phyloP scores from a whole-genome alignment of 345 rosid genomes.

The Anastatica hierochuntica region DNA sequence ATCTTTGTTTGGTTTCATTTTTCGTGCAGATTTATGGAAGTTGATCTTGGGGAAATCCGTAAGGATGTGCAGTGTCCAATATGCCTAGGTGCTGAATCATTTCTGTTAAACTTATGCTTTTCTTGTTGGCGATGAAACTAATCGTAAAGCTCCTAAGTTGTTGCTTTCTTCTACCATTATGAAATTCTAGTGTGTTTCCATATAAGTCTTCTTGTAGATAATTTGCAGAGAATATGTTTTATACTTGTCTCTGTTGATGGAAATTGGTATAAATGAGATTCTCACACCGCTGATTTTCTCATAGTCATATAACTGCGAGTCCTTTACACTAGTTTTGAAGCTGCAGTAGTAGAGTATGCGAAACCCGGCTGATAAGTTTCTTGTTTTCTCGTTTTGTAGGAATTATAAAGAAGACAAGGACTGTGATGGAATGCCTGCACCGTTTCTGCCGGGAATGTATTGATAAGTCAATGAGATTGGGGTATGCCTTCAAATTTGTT shows the following conservation, averaged over 20 bases:
- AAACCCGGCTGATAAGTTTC: not conserved
- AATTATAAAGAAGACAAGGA: conserved; percentile 71
- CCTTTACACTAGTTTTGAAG: too few species aligned
- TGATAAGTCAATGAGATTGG: conserved; percentile 73
- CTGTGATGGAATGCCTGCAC: conserved; percentile 83
- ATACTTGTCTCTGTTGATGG: not conserved
- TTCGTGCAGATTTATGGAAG: conserved; percentile 34
- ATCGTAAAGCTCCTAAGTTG: not conserved
- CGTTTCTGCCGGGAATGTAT: conserved; percentile 86
- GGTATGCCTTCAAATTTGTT: conserved; percentile 29
- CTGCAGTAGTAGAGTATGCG: not conserved
- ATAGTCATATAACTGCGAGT: too few species aligned
- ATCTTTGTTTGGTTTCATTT: conserved; percentile 2
- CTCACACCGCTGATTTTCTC: too few species aligned
- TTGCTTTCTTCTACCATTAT: too few species aligned
- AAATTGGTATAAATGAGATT: not conserved
- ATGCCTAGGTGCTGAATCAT: conserved; percentile 44
- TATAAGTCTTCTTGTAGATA: not conserved
- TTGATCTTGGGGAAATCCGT: conserved; percentile 50
- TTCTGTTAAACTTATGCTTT: not conserved
- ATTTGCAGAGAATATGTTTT: not conserved
- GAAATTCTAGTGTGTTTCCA: too few species aligned
- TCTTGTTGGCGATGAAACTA: not conserved
- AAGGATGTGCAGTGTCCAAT: conserved; percentile 79
- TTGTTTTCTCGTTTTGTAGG: conserved; percentile 29